Evolutionary conservation across 345 rosid genomes (phyloP).

Genomic region (Sonneratia alba): DNA sequence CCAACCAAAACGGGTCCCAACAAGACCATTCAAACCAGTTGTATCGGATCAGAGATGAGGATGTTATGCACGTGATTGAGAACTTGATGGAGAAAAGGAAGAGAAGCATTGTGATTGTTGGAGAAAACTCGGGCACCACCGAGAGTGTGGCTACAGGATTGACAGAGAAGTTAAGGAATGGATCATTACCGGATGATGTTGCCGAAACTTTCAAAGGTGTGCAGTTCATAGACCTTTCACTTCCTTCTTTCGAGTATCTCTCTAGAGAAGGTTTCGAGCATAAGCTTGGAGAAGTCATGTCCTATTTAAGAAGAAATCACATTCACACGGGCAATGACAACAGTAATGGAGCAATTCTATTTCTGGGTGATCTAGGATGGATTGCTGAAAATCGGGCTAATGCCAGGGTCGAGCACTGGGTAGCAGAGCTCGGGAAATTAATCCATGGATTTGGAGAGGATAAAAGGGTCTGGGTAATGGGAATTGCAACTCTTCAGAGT

Average conservation of each 20-base stretch:
- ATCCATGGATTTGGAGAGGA: constrained; percentile 37
- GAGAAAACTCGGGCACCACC: no score
- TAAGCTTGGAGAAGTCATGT: constrained; percentile 49
- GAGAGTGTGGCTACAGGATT: no score
- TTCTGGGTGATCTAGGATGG: constrained; percentile 77
- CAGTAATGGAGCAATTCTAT: constrained; percentile 39
- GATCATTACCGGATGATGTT: no score
- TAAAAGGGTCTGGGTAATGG: constrained; percentile 67
- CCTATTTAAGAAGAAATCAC: constrained; percentile 24
- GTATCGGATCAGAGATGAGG: no score
- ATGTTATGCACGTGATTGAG: no score
- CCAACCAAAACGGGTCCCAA: no score
- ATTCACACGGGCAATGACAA: constrained; percentile 7
- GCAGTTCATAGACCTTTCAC: constrained; percentile 42
- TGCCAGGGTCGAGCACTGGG: constrained; percentile 56
- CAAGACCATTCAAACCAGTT: no score
- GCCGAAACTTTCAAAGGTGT: constrained; percentile 23
- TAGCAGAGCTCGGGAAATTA: constrained; percentile 65
- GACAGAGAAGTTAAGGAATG: no score
- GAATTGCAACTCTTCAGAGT: constrained; percentile 72
- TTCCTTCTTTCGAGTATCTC: constrained; percentile 39
- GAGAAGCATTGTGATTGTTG: no score
- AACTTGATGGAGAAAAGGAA: no score
- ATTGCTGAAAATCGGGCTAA: constrained; percentile 40
- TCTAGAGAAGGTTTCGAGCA: constrained; percentile 46